Evolutionary conservation across 1,284 basidiomycete species (phyloP), one percentile per base, ranked within the genome.

Genomic region (Trichosporon sp.): DNA sequence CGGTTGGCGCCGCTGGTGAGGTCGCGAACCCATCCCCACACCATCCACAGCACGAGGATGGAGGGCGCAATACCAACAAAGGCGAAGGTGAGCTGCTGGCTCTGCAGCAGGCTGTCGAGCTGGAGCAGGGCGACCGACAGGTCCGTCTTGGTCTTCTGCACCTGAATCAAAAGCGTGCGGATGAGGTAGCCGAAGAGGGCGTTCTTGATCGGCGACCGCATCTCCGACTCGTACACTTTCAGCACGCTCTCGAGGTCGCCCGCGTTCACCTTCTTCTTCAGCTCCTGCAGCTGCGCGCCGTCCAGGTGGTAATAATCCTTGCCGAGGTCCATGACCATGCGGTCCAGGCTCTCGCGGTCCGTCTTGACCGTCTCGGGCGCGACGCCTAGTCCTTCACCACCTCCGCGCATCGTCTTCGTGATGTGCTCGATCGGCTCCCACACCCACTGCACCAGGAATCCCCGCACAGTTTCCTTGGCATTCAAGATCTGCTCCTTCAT

Each of bases 91-190:
- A 99, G 84, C 78, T 97, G 92, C 80, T 99, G 95, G 2, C 91
- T 94, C 72, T 89, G 91, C 67, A 99, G 87, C 59, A 99, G 84
- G 74, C 90, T 92, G 80, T 99, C 95, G 69, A 81, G 76, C n/a
- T 74, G 97, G 90, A 59, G 91, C 88, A 61, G 87, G 81, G 73
- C 97, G 82, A 29, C 92, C 86, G 82, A 95, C 86, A 98, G 87
- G 78, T 99, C 95, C 64, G 92, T 91, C 90, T 98, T 98, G 64
- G 94, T 91, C 80, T 98, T 99, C 74, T 99, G 95, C 1, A 97
- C 85, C 77, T 98, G 95, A 61, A 99, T 90, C 64, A 99, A 88
- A 33, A 95, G 81, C 0, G 91, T 89, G 40, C 95, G 86, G 27
- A 98, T 82, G 13, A 99, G 84, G 13, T 89, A 89, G 4, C 95